A percentile compares a stretch with the other conserved stretches of the same genome.
Conservation (phyloP, 306 rosid genomes). For the Malus asiatica region DNA sequence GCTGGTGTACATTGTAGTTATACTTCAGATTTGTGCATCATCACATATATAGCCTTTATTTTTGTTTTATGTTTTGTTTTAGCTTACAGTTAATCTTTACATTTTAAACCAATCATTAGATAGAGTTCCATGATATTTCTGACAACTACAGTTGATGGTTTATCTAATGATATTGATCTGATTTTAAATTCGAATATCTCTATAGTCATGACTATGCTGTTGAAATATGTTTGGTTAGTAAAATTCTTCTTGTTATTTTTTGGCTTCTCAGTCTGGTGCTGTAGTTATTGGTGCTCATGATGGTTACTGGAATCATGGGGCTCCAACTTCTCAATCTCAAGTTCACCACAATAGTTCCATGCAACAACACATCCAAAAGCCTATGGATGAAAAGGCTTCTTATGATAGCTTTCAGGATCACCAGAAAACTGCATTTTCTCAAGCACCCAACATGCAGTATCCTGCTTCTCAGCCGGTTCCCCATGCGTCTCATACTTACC, state of each 20-base stretch:
- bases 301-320: conserved; percentile 86
- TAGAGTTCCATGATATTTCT: background rate
- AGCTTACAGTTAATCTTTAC: background rate
- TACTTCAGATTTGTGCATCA: background rate
- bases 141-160: background rate
- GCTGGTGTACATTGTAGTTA: background rate
- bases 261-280: conserved; percentile 71
- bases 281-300: conserved; percentile 66
- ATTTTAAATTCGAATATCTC: conserved; percentile 19
- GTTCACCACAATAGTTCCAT: conserved; percentile 56
- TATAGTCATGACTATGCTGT: background rate
- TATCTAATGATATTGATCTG: background rate
- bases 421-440: conserved; percentile 50
- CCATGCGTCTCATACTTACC: conserved; percentile 1
- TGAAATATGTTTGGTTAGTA: conserved; percentile 12
- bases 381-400: conserved; percentile 73
- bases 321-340: conserved; percentile 71
- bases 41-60: background rate
- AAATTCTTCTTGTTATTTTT: conserved; percentile 29
- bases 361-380: conserved; percentile 72
- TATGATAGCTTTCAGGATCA: conserved; percentile 95
- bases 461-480: conserved; percentile 58
- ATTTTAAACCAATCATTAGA: background rate
- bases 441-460: conserved; percentile 48
- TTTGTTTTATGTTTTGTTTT: background rate